A percentile compares a stretch with the other conserved stretches of the same genome.
phyloP scores from a whole-genome alignment of 352 stramenopile genomes.

The Globisporangium nagaii region DNA sequence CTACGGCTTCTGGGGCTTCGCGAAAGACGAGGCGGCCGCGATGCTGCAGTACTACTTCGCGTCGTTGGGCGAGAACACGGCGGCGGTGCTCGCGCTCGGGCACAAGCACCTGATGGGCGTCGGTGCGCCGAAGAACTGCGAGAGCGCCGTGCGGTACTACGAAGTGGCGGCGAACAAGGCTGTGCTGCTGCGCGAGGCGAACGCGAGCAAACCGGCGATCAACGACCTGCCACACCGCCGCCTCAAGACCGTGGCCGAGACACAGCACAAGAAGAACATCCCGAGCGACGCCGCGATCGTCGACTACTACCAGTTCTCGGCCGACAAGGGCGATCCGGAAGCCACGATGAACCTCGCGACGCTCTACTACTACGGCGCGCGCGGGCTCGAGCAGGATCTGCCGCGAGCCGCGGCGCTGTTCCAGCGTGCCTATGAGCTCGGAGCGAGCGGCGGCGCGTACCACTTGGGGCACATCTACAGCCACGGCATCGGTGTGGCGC shows the following conservation, averaged over 20 bases:
- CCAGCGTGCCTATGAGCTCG: slow-evolving; percentile 69
- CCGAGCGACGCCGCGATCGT: slow-evolving; percentile 73
- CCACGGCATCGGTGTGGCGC: slow-evolving; percentile 67
- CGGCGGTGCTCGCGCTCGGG: slow-evolving; percentile 71
- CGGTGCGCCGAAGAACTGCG: slow-evolving; percentile 74
- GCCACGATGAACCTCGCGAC: slow-evolving; percentile 82
- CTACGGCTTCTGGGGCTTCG: slow-evolving; percentile 75
- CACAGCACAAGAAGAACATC: slow-evolving; percentile 77
- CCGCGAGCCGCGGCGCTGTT: slow-evolving; percentile 58
- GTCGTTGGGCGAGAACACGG: slow-evolving; percentile 54
- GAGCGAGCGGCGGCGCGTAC: slow-evolving; percentile 57
- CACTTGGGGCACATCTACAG: slow-evolving; percentile 81
- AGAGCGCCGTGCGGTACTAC: slow-evolving; percentile 85
- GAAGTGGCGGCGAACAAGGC: slow-evolving; percentile 81
- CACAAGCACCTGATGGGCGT: slow-evolving; percentile 73
- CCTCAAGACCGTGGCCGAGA: slow-evolving; percentile 65
- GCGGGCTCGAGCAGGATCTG: slow-evolving; percentile 69
- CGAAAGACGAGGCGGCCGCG: slow-evolving; percentile 53
- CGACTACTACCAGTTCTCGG: slow-evolving; percentile 89
- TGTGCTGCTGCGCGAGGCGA: slow-evolving; percentile 52
- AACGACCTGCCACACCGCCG: slow-evolving; percentile 69
- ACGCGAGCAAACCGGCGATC: slow-evolving; percentile 51
- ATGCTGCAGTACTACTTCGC: slow-evolving; percentile 86
- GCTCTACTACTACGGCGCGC: slow-evolving; percentile 79
- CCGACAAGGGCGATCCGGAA: slow-evolving; percentile 81